These are phyloP conservation scores for Chlorella variabilis DNA, from an alignment of 163 green algal genomes.

Conservation along the genomic window DNA sequence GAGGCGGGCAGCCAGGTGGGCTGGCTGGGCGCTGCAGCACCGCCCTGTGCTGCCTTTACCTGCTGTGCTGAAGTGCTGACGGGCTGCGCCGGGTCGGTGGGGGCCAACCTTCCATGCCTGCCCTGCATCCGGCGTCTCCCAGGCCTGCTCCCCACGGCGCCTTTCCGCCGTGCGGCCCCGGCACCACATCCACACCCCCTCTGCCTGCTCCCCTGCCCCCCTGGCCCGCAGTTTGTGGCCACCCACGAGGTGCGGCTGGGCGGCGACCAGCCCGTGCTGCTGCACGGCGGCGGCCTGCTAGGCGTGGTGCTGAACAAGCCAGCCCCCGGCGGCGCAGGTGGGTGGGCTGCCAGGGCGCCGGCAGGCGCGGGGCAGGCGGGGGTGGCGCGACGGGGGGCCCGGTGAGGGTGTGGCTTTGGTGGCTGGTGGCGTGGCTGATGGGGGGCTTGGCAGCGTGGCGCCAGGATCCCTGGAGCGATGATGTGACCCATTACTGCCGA, in stretches of 20 bases:
- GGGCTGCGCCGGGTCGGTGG: too few relatives aligned
- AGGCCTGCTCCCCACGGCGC: too few relatives aligned
- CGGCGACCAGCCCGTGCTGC: slow-evolving; percentile 55
- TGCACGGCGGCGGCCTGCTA: slow-evolving; percentile 72
- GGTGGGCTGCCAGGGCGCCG: neutral
- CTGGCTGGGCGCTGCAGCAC: too few relatives aligned
- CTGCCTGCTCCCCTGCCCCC: neutral
- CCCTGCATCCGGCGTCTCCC: too few relatives aligned
- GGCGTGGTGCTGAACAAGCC: slow-evolving; percentile 53
- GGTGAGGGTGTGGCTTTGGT: neutral
- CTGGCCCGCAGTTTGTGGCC: slow-evolving; percentile 34
- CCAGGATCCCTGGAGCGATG: too few relatives aligned
- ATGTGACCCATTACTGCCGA: too few relatives aligned
- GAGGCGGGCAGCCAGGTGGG: slow-evolving; percentile 33
- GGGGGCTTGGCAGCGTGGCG: neutral
- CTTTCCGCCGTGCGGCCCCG: too few relatives aligned
- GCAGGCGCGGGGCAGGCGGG: neutral
- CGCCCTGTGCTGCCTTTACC: too few relatives aligned
- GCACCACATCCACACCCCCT: too few relatives aligned
- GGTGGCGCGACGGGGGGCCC: too few relatives aligned
- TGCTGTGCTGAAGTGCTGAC: neutral
- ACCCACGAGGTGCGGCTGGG: slow-evolving; percentile 42
- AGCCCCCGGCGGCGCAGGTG: neutral
- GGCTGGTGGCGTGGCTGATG: neutral
- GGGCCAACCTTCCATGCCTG: too few relatives aligned